Percentiles rank a stretch among this genome's conserved stretches.
Evolutionary conservation across 768 basidiomycete genomes (phyloP).

Genomic region (Zangia roseola): DNA sequence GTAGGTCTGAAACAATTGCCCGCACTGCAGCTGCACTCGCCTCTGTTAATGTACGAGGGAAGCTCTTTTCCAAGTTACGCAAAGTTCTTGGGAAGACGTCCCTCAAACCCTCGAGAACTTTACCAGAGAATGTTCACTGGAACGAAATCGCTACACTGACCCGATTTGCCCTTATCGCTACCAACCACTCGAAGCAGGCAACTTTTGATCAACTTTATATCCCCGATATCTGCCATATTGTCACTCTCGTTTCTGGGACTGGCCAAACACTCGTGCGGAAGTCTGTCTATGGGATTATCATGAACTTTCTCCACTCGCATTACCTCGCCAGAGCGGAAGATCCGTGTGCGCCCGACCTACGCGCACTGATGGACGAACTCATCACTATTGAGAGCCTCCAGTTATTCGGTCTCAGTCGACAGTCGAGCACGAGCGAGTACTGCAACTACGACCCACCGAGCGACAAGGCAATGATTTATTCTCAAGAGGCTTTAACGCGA

Average conservation of each 20-base stretch:
- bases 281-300: constrained; percentile 76
- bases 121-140: constrained; percentile 75
- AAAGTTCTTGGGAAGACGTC: constrained; percentile 78
- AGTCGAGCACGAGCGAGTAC: constrained; percentile 69
- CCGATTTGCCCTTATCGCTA: constrained; percentile 70
- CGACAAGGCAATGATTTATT: constrained; percentile 58
- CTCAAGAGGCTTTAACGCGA: constrained; percentile 61
- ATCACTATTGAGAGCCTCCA: constrained; percentile 55
- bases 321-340: constrained; percentile 62
- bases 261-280: constrained; percentile 75
- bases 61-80: constrained; percentile 74
- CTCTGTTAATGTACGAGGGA: constrained; percentile 75
- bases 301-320: constrained; percentile 80
- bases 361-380: constrained; percentile 60
- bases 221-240: constrained; percentile 79
- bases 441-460: constrained; percentile 50
- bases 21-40: constrained; percentile 72
- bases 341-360: constrained; percentile 54
- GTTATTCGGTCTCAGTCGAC: constrained; percentile 70
- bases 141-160: constrained; percentile 78
- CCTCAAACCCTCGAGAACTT: constrained; percentile 55
- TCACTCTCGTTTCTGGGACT: constrained; percentile 72
- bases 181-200: constrained; percentile 62
- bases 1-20: constrained; percentile 71
- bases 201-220: constrained; percentile 74